Evolutionary conservation across 345 rosid species (phyloP), one percentile per base, ranked within the genome.

Genomic region (Excoecaria agallocha): DNA sequence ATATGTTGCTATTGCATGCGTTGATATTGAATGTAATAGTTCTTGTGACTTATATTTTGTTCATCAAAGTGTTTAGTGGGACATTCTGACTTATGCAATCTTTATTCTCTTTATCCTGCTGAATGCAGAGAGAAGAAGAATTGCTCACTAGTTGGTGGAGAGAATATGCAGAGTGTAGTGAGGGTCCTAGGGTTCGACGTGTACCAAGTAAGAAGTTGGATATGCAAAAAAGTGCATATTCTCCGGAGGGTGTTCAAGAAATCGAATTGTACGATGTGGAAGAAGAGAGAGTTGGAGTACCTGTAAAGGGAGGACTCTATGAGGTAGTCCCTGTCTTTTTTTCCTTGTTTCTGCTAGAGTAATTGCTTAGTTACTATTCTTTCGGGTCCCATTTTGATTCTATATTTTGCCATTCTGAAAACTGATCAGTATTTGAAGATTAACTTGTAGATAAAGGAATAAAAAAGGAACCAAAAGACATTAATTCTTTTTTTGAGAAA

Each of bases 131-230:
- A 79, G 99, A 95, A 80, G 98, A 93, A 76, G 99, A 91, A 74
- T 78, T 95, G 87, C 91, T 95, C 41, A 91, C 97, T 79, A 78
- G 78, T 69, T 95, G 99, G 99, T 95, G 99, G 99, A 86, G 82
- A 84, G 99, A 93, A 86, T 95, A 88, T 81, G 97, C 96, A n/a
- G 99, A 95, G 80, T 91, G 99, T 74, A 93, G 98, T 54, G 97
- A 85, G 81, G 99, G 99, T 56, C 99, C 99, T 12, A 70, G 57
- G 54, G 83, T 75, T 51, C 87, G 65, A 77, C 76, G 74, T 63
- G 72, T 74, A 80, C 48, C 90, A 2, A 75, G 71, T 60, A 80
- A 71, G 49, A 81, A 80, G 83, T 78, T 79, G 15, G 80, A 74
- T 80, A 54, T 16, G 69, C 76, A 60, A 74, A 79, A 85, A 25